Base-by-base conservation (phyloP, 495 filamentous ascomycete species). In the Letharia lupina region DNA sequence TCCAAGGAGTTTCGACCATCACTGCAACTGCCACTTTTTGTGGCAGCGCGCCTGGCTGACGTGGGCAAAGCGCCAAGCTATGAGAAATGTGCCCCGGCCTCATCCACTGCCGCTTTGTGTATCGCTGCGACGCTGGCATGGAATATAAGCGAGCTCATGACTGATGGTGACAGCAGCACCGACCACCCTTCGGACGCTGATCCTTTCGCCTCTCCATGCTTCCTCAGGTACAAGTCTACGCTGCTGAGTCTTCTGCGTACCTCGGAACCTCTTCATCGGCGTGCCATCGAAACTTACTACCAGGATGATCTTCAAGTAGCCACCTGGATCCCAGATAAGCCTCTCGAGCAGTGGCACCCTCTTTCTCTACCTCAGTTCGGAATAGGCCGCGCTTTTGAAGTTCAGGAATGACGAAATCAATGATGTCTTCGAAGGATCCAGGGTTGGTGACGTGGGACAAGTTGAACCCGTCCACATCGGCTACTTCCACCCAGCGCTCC, bases 351-450 rank as follows among this genome's bases (percentile, higher is more conserved):
- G 44, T 47, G 18, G 44, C 44, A 1, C 44, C 44, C 18, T 47
- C 18, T 5, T 47, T 47, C 44, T 47, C 44, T 8, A 47, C 44
- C 44, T 47, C 44, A n/a, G 44, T 47, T 9, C 44, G 44, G 18
- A 47, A 47, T 5, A 47, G 44, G 15, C 44, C 44, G 44, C 44
- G 44, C 44, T 6, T n/a, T 47, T n/a, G 44, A 18, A 47, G 18
- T 47, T 47, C 44, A 18, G 44, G 44, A n/a, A 47, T 47, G 44
- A 47, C 44, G 18, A 81, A 74, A 65, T 84, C 79, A 62, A 81
- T 77, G 20, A 85, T 77, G 68, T 85, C 83, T 50, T 80, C 75
- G 72, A 86, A 86, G 0, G 81, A 80, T 35, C 79, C 78, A 0
- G 84, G 85, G 64, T 80, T 81, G 35, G 79, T 77, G 11, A 78